Evolutionary conservation across 129 eudicot species (phyloP).

Genomic region (Pulicaria dysenterica): DNA sequence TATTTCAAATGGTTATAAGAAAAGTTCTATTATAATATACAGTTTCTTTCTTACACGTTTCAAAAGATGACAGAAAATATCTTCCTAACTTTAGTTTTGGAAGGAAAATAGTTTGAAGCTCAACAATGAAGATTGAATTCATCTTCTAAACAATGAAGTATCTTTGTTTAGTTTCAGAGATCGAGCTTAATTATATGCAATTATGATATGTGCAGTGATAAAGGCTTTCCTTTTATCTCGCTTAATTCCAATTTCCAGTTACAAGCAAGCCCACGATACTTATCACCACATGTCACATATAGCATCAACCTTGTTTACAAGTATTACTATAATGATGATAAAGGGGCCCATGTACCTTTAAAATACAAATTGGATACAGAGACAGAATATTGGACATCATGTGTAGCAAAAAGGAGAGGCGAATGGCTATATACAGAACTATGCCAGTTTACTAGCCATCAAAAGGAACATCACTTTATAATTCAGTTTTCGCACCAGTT

Average conservation of each 20-base stretch:
- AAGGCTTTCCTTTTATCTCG: conserved; percentile 6
- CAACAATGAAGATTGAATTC: too few relatives aligned
- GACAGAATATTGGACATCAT: conserved; percentile 4
- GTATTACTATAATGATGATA: background rate
- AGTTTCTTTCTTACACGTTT: too few relatives aligned
- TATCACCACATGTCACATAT: conserved; percentile 20
- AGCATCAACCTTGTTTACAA: conserved; percentile 7
- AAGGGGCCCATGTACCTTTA: conserved; percentile 6
- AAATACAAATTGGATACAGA: conserved; percentile 23
- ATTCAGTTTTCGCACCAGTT: conserved; percentile 1
- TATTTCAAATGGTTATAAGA: too few relatives aligned
- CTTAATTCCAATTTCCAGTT: conserved; percentile 1
- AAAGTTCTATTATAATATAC: too few relatives aligned
- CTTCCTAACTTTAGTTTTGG: too few relatives aligned
- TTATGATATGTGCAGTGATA: conserved; percentile 15
- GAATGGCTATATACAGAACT: conserved; percentile 16
- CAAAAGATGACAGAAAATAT: too few relatives aligned
- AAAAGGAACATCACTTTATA: background rate
- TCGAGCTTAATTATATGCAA: background rate
- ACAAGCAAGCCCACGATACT: background rate
- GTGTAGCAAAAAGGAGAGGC: background rate
- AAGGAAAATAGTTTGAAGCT: too few relatives aligned
- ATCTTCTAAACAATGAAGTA: too few relatives aligned
- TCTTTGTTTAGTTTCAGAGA: too few relatives aligned
- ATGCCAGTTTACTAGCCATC: conserved; percentile 19